A percentile compares a stretch with the other conserved stretches of the same genome.
phyloP scores from a whole-genome alignment of 345 rosid genomes.

The Lagerstroemia speciosa region DNA sequence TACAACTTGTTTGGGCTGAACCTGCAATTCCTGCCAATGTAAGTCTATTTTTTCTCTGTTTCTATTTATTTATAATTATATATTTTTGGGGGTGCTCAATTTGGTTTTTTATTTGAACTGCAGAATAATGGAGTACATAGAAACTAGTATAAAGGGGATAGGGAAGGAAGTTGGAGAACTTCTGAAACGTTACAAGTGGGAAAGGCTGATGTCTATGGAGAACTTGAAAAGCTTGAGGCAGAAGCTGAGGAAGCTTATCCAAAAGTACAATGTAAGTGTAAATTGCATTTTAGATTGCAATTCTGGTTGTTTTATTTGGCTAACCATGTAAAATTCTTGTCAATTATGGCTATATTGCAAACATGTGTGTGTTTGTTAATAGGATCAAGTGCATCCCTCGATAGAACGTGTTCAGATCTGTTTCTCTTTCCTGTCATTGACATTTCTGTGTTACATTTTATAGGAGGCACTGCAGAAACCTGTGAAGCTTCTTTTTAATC shows the following conservation, averaged over 20 bases:
- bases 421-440: not conserved
- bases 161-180: constrained; percentile 60
- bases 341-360: not conserved
- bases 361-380: not conserved
- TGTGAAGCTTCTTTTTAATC: constrained; percentile 53
- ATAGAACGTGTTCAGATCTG: not conserved
- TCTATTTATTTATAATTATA: constrained; percentile 7
- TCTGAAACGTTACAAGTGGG: constrained; percentile 73
- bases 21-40: constrained; percentile 79
- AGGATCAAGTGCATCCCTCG: not conserved
- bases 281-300: not conserved
- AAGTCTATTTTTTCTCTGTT: constrained; percentile 20
- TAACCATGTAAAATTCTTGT: not conserved
- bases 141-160: constrained; percentile 39
- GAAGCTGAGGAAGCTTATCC: constrained; percentile 65
- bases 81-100: constrained; percentile 4
- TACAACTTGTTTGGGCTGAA: constrained; percentile 84
- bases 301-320: not conserved
- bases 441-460: not conserved
- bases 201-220: constrained; percentile 43
- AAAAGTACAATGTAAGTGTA: constrained; percentile 61
- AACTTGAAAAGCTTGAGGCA: constrained; percentile 54
- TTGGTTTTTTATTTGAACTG: not conserved
- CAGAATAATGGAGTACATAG: constrained; percentile 62
- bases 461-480: constrained; percentile 71